Base-by-base conservation (phyloP, 306 rosid genomes). In the Neltuma alba region DNA sequence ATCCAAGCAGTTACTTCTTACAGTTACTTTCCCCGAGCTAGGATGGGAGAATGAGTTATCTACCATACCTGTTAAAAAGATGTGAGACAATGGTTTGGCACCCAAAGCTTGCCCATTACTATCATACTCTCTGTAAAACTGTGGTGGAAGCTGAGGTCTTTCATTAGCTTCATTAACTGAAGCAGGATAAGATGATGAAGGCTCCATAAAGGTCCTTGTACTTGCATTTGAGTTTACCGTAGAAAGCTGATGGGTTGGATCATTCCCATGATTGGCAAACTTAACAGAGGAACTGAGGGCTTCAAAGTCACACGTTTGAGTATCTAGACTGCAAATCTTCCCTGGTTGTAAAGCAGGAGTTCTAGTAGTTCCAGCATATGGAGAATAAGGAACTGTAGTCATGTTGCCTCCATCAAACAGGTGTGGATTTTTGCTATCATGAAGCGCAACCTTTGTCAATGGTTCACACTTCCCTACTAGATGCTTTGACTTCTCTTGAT, bases 161-260 rank as follows among this genome's bases (percentile, higher is more conserved):
- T 63, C 71, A 75, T 75, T 82, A 65, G 69, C 81, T 81, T 82
- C 85, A 73, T 79, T 88, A 81, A 20, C 79, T 7, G 74, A 83
- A 54, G 82, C 42, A 78, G 86, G 84, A 76, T 50, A 65, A 31
- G 87, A 83, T 13, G 87, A 68, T 52, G 86, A 84, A 57, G 89
- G 90, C 82, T 76, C 85, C 16, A 71, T 34, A 78, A 74, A 73
- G 66, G 71, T 77, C 77, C 87, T 61, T 18, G 81, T 78, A 45
- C 74, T 79, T 44, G 76, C 78, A 80, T 52, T 75, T 69, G 87
- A 80, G 82, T 73, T 60, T 78, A 76, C 52, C 10, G 75, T 58
- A 15, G 86, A 30, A 73, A 72, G 74, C 75, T 87, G 86, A 14
- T 68, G 60, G 68, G 47, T 44, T 76, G 89, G 83, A 86, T 84